These are phyloP conservation scores for Helotiales sp. DNA, from an alignment of 2,329 filamentous ascomycete species.

Conservation along the genomic window DNA sequence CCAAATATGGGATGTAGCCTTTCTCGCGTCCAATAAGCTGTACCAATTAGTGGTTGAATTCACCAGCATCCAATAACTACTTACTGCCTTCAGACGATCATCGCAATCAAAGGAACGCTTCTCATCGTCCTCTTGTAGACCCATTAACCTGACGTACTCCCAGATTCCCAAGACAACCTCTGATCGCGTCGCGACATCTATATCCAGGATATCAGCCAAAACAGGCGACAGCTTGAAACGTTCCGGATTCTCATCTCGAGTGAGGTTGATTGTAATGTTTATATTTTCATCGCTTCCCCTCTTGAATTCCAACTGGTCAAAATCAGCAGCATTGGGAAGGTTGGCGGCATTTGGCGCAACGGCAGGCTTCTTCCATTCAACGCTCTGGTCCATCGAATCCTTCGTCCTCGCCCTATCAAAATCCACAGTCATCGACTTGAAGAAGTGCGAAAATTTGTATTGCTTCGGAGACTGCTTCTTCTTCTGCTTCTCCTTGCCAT, in stretches of 20 bases:
- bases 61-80: conserved; percentile 30
- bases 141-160: conserved; percentile 88
- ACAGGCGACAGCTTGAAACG: conserved; percentile 77
- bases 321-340: conserved; percentile 66
- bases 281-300: conserved; percentile 88
- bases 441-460: conserved; percentile 73
- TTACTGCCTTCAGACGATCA: conserved; percentile 73
- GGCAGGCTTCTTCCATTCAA: conserved; percentile 88
- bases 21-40: conserved; percentile 73
- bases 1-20: conserved; percentile 83
- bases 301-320: conserved; percentile 90
- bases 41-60: conserved; percentile 1
- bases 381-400: conserved; percentile 54
- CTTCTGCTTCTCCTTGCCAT: conserved; percentile 45
- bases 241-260: conserved; percentile 82
- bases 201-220: conserved; percentile 82
- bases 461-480: conserved; percentile 43
- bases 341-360: conserved; percentile 48
- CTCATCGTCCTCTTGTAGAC: conserved; percentile 91
- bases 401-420: conserved; percentile 64
- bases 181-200: conserved; percentile 80
- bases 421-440: conserved; percentile 75
- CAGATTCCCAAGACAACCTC: conserved; percentile 90
- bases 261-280: conserved; percentile 86
- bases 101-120: conserved; percentile 92